Evolutionary conservation across 495 filamentous ascomycete species (phyloP).

Genomic region (Peziza echinospora): DNA sequence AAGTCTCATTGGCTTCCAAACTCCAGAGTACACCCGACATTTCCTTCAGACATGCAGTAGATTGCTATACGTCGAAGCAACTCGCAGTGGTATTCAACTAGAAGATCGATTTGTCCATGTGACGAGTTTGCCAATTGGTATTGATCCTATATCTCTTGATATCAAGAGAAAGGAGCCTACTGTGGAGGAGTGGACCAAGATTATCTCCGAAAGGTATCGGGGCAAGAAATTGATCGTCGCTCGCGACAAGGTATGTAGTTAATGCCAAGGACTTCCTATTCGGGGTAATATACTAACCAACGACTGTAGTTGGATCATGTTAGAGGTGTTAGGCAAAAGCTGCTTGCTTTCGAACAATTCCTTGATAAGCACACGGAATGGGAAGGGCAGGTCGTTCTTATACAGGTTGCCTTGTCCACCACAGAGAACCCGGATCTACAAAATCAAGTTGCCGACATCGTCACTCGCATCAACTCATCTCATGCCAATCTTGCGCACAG

Average conservation of each 20-base stretch:
- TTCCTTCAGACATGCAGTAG: constrained; percentile 88
- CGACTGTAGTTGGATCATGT: constrained; percentile 45
- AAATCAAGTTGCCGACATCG: constrained; percentile 72
- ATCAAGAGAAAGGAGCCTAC: constrained; percentile 47
- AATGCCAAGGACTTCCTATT: constrained; percentile 1
- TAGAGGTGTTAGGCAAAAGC: constrained; percentile 73
- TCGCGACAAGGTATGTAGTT: constrained; percentile 43
- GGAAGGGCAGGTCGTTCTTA: constrained; percentile 65
- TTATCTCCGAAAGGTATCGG: constrained; percentile 55
- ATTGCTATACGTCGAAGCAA: constrained; percentile 66
- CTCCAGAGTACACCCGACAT: constrained; percentile 73
- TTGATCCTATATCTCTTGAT: constrained; percentile 57
- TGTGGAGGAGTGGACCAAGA: constrained; percentile 54
- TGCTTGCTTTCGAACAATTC: constrained; percentile 81
- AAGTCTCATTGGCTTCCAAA: constrained; percentile 81
- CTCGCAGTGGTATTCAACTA: constrained; percentile 66
- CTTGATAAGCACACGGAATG: constrained; percentile 80
- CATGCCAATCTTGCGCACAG: constrained; percentile 76
- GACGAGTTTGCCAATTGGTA: constrained; percentile 51
- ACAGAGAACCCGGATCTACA: constrained; percentile 71
- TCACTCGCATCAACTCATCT: constrained; percentile 71
- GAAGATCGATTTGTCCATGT: constrained; percentile 85
- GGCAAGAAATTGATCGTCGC: constrained; percentile 80
- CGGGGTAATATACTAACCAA: not conserved
- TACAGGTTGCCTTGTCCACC: constrained; percentile 79